phyloP scores from a whole-genome alignment of 768 basidiomycete genomes.

The Boletus vermiculosoides region DNA sequence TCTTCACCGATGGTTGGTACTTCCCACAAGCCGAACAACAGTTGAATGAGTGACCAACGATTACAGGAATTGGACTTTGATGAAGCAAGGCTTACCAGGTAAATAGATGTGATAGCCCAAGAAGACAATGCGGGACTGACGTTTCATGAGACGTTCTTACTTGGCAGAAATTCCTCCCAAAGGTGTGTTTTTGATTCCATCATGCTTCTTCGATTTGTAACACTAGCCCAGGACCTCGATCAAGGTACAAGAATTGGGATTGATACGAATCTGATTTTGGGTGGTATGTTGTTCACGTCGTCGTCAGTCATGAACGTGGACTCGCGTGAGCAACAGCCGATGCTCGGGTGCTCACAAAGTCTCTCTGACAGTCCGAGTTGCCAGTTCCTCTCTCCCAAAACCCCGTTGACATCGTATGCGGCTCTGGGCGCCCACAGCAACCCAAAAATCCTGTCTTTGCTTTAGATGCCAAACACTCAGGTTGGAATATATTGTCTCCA shows the following conservation, averaged over 20 bases:
- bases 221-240: slow-evolving; percentile 51
- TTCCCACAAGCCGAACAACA: slow-evolving; percentile 91
- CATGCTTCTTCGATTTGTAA: neutral
- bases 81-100: slow-evolving; percentile 90
- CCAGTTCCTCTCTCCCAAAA: slow-evolving; percentile 69
- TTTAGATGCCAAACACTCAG: slow-evolving; percentile 76
- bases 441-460: slow-evolving; percentile 67
- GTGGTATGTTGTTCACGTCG: slow-evolving; percentile 39
- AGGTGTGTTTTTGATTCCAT: slow-evolving; percentile 41
- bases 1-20: slow-evolving; percentile 97
- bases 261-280: slow-evolving; percentile 74
- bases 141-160: slow-evolving; percentile 67
- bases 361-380: slow-evolving; percentile 60
- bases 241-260: slow-evolving; percentile 70
- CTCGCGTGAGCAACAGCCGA: slow-evolving; percentile 46
- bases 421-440: slow-evolving; percentile 57
- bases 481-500: slow-evolving; percentile 30
- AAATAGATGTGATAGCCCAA: slow-evolving; percentile 4
- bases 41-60: slow-evolving; percentile 65
- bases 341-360: slow-evolving; percentile 57
- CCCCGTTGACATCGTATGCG: slow-evolving; percentile 81
- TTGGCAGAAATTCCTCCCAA: slow-evolving; percentile 84
- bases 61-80: slow-evolving; percentile 75
- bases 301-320: slow-evolving; percentile 12
- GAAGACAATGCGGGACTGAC: slow-evolving; percentile 15